Percentiles rank a stretch among this genome's conserved stretches.
Evolutionary conservation across 2,329 filamentous ascomycete genomes (phyloP).

Genomic region (Apiospora marii): DNA sequence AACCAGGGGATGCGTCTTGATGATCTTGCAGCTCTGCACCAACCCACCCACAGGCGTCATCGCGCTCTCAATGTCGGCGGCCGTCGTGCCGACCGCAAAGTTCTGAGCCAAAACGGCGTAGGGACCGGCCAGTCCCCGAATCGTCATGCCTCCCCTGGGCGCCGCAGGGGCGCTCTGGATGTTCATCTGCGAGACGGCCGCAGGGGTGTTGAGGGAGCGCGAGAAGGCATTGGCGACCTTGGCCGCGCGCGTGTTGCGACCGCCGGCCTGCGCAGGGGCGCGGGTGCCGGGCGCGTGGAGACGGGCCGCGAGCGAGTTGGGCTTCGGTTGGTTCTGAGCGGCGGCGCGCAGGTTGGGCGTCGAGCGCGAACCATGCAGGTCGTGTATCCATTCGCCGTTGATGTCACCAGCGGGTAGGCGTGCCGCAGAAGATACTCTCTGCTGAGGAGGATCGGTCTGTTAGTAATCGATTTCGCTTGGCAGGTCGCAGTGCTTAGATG

Average conservation of each 20-base stretch:
- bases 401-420: slow-evolving; percentile 60
- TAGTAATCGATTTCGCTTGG: slow-evolving; percentile 26
- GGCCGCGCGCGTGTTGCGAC: slow-evolving; percentile 45
- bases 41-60: slow-evolving; percentile 78
- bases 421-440: slow-evolving; percentile 43
- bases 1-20: slow-evolving; percentile 74
- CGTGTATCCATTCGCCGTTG: slow-evolving; percentile 75
- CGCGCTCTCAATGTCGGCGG: slow-evolving; percentile 82
- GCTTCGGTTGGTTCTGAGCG: slow-evolving; percentile 45
- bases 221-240: slow-evolving; percentile 56
- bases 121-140: slow-evolving; percentile 76
- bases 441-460: slow-evolving; percentile 36
- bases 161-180: slow-evolving; percentile 43
- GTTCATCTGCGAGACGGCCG: slow-evolving; percentile 34
- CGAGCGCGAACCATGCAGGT: slow-evolving; percentile 63
- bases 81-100: slow-evolving; percentile 82
- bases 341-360: slow-evolving; percentile 50
- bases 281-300: slow-evolving; percentile 51
- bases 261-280: slow-evolving; percentile 38
- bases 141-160: slow-evolving; percentile 64
- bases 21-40: slow-evolving; percentile 70
- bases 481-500: slow-evolving; percentile 28
- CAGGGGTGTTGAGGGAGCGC: slow-evolving; percentile 36
- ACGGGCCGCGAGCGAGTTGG: slow-evolving; percentile 55
- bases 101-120: slow-evolving; percentile 80